Evolutionary conservation across 2,329 filamentous ascomycete genomes (phyloP).

Genomic region (Onygenales sp.): DNA sequence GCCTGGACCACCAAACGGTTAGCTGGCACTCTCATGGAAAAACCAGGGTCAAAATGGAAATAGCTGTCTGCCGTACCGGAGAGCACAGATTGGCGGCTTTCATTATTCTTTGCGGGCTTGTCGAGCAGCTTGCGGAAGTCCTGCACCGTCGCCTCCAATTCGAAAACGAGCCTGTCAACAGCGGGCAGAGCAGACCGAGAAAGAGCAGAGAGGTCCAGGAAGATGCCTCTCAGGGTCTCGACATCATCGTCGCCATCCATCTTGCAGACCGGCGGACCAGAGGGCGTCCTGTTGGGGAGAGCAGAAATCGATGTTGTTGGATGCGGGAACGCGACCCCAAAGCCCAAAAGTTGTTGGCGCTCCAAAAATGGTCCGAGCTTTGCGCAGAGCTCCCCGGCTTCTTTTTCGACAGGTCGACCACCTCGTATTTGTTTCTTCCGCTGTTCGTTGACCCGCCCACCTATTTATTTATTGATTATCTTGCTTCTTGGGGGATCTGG

Average conservation of each 20-base stretch:
- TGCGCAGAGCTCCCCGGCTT: too few species aligned
- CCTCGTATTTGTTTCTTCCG: too few species aligned
- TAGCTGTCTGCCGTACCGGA: conserved; percentile 45
- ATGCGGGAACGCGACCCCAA: not conserved
- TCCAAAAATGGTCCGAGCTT: too few species aligned
- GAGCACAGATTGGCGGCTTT: conserved; percentile 62
- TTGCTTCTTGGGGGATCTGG: too few species aligned
- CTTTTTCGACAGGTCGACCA: too few species aligned
- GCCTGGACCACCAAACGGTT: conserved; percentile 39
- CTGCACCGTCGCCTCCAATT: conserved; percentile 57
- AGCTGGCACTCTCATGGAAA: not conserved
- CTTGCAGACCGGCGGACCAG: not conserved
- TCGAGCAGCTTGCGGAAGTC: conserved; percentile 65
- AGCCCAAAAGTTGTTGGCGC: not conserved
- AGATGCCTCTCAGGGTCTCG: conserved; percentile 71
- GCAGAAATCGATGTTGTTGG: not conserved
- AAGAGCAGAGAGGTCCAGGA: conserved; percentile 72
- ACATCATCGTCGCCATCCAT: conserved; percentile 70
- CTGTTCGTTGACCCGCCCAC: too few species aligned
- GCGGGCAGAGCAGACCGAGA: conserved; percentile 61
- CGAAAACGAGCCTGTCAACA: conserved; percentile 56
- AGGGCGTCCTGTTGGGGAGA: not conserved
- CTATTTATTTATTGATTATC: too few species aligned
- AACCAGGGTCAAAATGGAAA: not conserved
- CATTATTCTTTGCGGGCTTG: conserved; percentile 63